Evolutionary conservation across 225 moss, liverwort and hornwort species (phyloP), one percentile per base, ranked within the genome.

Genomic region (Bryum argenteum): DNA sequence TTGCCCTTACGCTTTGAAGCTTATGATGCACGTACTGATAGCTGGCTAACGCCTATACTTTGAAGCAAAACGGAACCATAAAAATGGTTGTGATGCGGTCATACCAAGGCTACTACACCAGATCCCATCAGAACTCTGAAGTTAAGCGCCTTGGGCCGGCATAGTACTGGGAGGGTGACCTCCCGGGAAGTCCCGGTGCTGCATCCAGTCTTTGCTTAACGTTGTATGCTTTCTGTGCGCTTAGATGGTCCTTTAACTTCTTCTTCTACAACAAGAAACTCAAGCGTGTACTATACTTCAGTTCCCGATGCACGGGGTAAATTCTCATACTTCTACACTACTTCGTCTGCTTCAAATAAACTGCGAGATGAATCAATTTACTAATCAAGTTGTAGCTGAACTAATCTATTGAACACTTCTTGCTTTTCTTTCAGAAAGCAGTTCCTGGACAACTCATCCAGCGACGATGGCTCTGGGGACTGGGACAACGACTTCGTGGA

Each of bases 251-350:
- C 54, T 98, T 98, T 76, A 94, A 98, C 75, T 94, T 78, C 67
- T 94, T 94, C 73, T 94, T 98, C 79, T 94, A 98, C 84, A 94
- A 94, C 88, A 98, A 86, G 84, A 98, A 98, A 77, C 87, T 92
- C 43, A 98, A 98, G 76, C 91, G 98, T 69, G 90, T 92, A 23
- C 86, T 98, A 14, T 98, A 92, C 82, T 98, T 98, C 83, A 92
- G 91, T 74, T 98, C 92, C 20, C 84, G 89, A 75, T 98, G 98
- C 71, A 76, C 88, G 63, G 94, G 98, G 94, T 94, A 88, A 75
- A 39, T 9, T 71, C 33, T 53, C 52, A 18, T 33, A 44, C 47
- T 20, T n/a, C 16, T 54, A 52, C 69, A 54, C n/a, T 39, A 4
- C 61, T 39, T 19, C 17, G 22, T 51, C 12, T 37, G 53, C 16